These are phyloP conservation scores for Aspergillus udagawae DNA, from an alignment of 2,329 filamentous ascomycete species.

Conservation along the genomic window DNA sequence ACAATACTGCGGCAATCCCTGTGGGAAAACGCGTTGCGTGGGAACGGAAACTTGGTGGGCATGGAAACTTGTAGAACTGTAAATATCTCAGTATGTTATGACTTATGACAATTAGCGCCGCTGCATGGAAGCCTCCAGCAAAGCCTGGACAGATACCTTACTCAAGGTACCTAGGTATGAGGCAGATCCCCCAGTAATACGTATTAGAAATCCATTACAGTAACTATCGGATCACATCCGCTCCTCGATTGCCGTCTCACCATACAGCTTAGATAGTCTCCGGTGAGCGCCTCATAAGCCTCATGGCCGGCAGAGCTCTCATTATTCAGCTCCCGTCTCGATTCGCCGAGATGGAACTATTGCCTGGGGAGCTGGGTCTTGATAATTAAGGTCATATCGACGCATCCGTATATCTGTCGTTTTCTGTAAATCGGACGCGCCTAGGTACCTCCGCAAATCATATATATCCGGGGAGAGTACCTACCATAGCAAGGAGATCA, in stretches of 20 bases:
- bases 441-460: neutral
- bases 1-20: too few species aligned
- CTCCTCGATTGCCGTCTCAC: constrained; percentile 2
- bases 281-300: neutral
- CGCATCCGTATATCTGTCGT: constrained; percentile 7
- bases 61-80: too few species aligned
- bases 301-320: constrained; percentile 21
- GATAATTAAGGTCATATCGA: neutral
- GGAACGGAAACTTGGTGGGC: too few species aligned
- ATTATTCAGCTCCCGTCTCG: constrained; percentile 22
- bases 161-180: too few species aligned
- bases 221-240: neutral
- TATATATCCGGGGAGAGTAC: neutral
- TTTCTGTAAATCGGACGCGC: neutral
- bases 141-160: too few species aligned
- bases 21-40: too few species aligned
- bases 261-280: neutral
- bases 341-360: constrained; percentile 11
- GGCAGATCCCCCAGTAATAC: neutral
- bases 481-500: neutral
- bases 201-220: neutral
- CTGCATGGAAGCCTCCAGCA: too few species aligned
- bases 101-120: too few species aligned
- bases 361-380: neutral
- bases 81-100: too few species aligned